Conservation (phyloP, 2,329 filamentous ascomycete genomes). For the Talaromyces piceae region DNA sequence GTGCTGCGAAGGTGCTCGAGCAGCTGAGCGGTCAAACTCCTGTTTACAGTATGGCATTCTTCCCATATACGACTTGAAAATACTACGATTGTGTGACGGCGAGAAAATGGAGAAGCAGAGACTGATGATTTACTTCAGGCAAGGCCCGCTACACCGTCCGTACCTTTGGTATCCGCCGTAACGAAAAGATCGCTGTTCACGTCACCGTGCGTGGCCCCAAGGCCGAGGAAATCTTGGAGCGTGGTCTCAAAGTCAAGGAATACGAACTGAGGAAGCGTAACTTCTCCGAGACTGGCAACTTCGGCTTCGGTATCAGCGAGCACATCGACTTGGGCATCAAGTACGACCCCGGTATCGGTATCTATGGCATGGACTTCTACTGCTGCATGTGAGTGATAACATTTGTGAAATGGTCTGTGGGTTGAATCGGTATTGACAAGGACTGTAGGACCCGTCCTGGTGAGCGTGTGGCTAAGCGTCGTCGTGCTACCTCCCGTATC, state of each 20-base stretch:
- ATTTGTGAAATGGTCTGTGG: background rate
- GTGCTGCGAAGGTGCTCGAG: conserved; percentile 99
- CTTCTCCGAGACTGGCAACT: conserved; percentile 99
- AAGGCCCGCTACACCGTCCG: conserved; percentile 99
- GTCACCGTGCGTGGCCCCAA: conserved; percentile 98
- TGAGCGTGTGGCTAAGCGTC: conserved; percentile 93
- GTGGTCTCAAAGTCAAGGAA: conserved; percentile 99
- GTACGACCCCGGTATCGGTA: conserved; percentile 97
- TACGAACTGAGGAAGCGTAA: conserved; percentile 99
- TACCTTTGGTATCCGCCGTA: conserved; percentile 99
- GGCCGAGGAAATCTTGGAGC: conserved; percentile 99
- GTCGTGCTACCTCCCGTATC: conserved; percentile 79
- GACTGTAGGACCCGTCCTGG: conserved; percentile 74
- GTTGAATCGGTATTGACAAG: background rate
- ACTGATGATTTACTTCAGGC: conserved; percentile 54
- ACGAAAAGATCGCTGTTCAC: conserved; percentile 99
- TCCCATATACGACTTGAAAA: conserved; percentile 6
- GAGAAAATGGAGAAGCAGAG: background rate
- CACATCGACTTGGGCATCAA: conserved; percentile 99
- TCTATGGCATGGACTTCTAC: conserved; percentile 99
- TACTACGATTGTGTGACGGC: background rate
- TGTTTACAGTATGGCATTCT: conserved; percentile 83
- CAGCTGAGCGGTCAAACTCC: conserved; percentile 99
- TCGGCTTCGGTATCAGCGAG: conserved; percentile 99
- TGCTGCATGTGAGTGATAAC: conserved; percentile 79